Conservation (phyloP, 495 filamentous ascomycete species). For the Xylaria acuta region DNA sequence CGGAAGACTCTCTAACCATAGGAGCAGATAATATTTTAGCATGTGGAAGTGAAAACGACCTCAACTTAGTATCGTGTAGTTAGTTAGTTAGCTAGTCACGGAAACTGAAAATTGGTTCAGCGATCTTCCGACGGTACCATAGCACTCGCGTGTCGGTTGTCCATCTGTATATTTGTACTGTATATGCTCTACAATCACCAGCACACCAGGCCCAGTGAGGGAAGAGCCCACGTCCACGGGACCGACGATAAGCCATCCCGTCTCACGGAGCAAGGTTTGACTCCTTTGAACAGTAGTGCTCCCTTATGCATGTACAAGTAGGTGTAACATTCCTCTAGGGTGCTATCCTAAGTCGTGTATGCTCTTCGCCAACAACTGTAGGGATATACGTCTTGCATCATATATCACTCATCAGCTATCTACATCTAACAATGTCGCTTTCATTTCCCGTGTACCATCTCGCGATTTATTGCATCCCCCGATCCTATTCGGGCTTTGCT, state of each 20-base stretch:
- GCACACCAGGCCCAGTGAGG: neutral
- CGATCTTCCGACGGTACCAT: neutral
- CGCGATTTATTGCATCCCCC: slow-evolving; percentile 1
- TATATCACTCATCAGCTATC: slow-evolving; percentile 6
- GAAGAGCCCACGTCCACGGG: neutral
- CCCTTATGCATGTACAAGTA: neutral
- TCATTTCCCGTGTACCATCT: neutral
- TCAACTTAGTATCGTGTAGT: neutral
- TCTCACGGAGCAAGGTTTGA: slow-evolving; percentile 2
- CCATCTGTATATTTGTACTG: neutral
- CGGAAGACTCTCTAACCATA: neutral
- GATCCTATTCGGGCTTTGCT: neutral
- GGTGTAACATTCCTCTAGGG: neutral
- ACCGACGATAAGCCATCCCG: slow-evolving; percentile 4
- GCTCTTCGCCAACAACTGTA: neutral
- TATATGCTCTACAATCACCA: neutral
- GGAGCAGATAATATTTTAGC: neutral
- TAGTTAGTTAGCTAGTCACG: neutral
- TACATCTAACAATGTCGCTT: neutral
- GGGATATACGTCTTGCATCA: slow-evolving; percentile 4
- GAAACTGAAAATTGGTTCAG: neutral
- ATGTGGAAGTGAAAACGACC: neutral
- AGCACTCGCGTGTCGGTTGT: neutral
- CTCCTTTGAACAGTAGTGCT: neutral
- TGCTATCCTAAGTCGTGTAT: slow-evolving; percentile 6